Evolutionary conservation across 129 eudicot species (phyloP).

Genomic region (Saposhnikovia divaricata): DNA sequence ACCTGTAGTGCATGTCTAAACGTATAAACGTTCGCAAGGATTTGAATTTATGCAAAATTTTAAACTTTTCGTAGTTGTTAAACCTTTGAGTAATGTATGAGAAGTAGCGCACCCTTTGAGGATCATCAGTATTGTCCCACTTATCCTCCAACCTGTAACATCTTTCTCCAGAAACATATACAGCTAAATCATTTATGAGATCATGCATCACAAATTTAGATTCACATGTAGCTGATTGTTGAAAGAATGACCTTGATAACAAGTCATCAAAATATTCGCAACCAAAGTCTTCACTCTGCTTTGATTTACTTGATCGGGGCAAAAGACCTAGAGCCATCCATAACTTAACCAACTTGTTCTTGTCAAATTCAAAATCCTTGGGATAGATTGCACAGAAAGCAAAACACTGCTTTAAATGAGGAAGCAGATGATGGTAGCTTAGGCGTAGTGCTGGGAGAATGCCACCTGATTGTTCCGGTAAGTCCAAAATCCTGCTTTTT

Average conservation of each 20-base stretch:
- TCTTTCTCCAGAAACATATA: conserved; percentile 15
- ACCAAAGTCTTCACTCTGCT: conserved; percentile 18
- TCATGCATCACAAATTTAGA: conserved; percentile 31
- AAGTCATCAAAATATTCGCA: conserved; percentile 16
- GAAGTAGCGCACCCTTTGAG: conserved; percentile 20
- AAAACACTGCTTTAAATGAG: conserved; percentile 28
- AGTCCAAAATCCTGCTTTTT: conserved; percentile 24
- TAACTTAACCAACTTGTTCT: conserved; percentile 1
- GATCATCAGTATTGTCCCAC: background rate
- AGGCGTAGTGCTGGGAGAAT: conserved; percentile 29
- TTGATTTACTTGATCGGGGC: background rate
- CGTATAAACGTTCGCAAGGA: conserved; percentile 39
- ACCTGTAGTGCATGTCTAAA: conserved; percentile 10
- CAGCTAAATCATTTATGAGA: conserved; percentile 27
- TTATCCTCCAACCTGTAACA: conserved; percentile 20
- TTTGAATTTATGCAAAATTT: conserved; percentile 15
- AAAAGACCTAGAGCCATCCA: conserved; percentile 41
- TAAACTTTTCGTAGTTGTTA: conserved; percentile 19
- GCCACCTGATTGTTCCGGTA: conserved; percentile 1
- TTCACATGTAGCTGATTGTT: background rate
- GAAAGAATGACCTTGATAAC: conserved; percentile 26
- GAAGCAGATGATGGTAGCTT: conserved; percentile 35
- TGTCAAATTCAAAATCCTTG: conserved; percentile 20
- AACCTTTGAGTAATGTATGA: conserved; percentile 26
- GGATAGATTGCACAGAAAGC: conserved; percentile 27